A percentile compares a stretch with the other conserved stretches of the same genome.
Conservation (phyloP, 129 eudicot species). For the Rutidosis leptorrhynchoides region DNA sequence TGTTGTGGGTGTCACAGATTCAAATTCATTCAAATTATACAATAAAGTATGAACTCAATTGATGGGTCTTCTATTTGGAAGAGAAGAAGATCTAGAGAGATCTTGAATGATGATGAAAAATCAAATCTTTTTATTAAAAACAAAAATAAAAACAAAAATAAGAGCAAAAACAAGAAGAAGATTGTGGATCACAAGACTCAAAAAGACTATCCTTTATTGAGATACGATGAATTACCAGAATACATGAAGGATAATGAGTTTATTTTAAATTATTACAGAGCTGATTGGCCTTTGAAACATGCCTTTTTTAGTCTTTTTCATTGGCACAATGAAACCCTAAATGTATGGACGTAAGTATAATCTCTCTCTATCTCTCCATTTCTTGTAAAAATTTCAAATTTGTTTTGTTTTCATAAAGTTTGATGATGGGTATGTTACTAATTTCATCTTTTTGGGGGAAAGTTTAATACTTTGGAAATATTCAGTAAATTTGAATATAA, state of each 20-base stretch:
- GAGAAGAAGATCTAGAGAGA: conserved; percentile 33
- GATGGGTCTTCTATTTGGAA: conserved; percentile 19
- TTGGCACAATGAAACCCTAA: conserved; percentile 96
- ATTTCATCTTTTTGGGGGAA: conserved; percentile 1
- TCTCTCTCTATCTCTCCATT: neutral
- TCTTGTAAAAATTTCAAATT: conserved; percentile 3
- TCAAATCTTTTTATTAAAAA: conserved; percentile 5
- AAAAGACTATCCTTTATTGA: conserved; percentile 32
- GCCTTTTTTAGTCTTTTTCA: conserved; percentile 80
- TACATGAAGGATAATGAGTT: conserved; percentile 97
- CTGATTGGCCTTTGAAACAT: conserved; percentile 79
- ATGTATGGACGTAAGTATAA: conserved; percentile 91
- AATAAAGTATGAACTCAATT: conserved; percentile 23
- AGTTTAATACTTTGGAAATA: neutral
- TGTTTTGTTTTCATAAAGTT: neutral
- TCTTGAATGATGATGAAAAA: conserved; percentile 18
- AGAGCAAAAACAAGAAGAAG: conserved; percentile 16
- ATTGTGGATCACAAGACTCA: conserved; percentile 7
- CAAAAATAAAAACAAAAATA: conserved; percentile 11
- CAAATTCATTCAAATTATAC: neutral
- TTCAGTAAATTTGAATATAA: neutral
- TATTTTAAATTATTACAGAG: conserved; percentile 73
- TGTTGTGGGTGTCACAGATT: neutral
- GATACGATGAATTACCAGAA: conserved; percentile 65
- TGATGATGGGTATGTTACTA: neutral